Conservation (phyloP, 2,329 filamentous ascomycete species). For the Penicillium hesseltinei region DNA sequence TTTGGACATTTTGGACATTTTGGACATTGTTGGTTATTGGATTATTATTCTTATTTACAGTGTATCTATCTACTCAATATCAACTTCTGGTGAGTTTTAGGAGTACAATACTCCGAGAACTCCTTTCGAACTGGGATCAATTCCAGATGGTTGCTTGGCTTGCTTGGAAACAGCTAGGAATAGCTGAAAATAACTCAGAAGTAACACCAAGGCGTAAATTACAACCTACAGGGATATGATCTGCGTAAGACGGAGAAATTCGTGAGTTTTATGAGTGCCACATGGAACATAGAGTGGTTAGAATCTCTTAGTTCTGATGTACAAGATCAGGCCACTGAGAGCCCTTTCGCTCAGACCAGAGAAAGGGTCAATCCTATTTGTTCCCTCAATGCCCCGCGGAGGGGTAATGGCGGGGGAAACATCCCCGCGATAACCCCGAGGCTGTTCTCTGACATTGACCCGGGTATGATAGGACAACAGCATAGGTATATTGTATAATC, state of each 20-base stretch:
- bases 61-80: not conserved
- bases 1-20: not conserved
- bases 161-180: not conserved
- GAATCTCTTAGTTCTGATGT: not conserved
- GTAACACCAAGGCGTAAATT: not conserved
- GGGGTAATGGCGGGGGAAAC: not conserved
- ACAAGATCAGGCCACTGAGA: not conserved
- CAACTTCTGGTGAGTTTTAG: not conserved
- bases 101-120: not conserved
- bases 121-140: not conserved
- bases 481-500: not conserved
- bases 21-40: not conserved
- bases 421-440: not conserved
- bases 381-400: not conserved
- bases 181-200: not conserved
- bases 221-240: not conserved
- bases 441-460: not conserved
- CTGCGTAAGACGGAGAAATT: not conserved
- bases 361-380: not conserved
- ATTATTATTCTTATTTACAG: not conserved
- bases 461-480: not conserved
- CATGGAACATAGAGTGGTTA: not conserved
- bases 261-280: not conserved
- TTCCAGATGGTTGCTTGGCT: not conserved
- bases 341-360: not conserved